Evolutionary conservation across 2,329 filamentous ascomycete genomes (phyloP).

Genomic region (Aureobasidium lini): DNA sequence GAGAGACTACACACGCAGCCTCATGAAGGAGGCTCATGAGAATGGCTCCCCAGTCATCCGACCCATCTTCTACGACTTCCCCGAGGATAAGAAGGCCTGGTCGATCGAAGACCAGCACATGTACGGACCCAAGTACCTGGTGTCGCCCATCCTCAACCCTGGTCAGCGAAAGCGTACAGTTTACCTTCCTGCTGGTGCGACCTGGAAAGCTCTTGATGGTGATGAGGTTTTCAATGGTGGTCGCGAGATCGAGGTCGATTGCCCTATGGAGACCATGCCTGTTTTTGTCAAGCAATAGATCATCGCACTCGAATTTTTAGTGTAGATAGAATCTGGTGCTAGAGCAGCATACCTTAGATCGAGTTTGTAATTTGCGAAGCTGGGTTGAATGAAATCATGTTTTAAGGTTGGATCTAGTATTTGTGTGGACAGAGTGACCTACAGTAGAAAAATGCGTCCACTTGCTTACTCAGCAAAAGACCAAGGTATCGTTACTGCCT

Average conservation of each 20-base stretch:
- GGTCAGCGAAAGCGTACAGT: conserved; percentile 38
- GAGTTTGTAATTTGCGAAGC: no score
- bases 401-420: no score
- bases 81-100: conserved; percentile 48
- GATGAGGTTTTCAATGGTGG: conserved; percentile 33
- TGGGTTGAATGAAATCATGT: no score
- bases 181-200: conserved; percentile 46
- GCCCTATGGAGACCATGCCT: conserved; percentile 42
- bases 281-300: conserved; percentile 31
- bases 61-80: conserved; percentile 58
- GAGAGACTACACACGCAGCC: conserved; percentile 47
- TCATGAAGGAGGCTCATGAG: conserved; percentile 55
- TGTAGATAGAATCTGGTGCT: no score
- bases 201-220: conserved; percentile 38
- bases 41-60: conserved; percentile 56
- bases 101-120: conserved; percentile 55
- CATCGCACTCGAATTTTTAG: no score
- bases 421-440: no score
- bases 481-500: no score
- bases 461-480: no score
- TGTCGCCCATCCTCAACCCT: conserved; percentile 48
- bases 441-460: no score
- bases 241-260: conserved; percentile 33
- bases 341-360: no score
- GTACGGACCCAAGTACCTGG: conserved; percentile 54